These are phyloP conservation scores for Wickerhamiella brachini DNA, from an alignment of 805 yeast genomes.

Conservation along the genomic window DNA sequence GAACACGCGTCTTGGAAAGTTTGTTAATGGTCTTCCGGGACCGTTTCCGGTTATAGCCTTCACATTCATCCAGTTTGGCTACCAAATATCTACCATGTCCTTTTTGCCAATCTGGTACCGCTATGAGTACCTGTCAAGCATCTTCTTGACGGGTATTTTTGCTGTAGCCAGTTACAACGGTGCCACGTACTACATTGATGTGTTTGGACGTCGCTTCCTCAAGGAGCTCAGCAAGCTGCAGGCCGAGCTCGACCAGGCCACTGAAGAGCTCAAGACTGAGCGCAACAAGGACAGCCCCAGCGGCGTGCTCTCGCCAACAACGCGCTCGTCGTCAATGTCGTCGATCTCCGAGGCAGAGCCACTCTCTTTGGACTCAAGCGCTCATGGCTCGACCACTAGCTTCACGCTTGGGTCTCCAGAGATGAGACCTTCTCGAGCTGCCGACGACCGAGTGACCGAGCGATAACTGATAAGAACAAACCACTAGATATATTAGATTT, in stretches of 20 bases:
- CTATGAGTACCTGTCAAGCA: slow-evolving; percentile 49
- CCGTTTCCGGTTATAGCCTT: slow-evolving; percentile 80
- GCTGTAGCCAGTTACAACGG: slow-evolving; percentile 78
- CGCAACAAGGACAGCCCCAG: background rate
- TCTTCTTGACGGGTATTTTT: slow-evolving; percentile 61
- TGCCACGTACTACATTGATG: slow-evolving; percentile 86
- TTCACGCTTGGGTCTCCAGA: background rate
- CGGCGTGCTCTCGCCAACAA: background rate
- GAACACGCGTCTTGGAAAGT: slow-evolving; percentile 49
- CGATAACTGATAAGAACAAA: background rate
- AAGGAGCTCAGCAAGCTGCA: slow-evolving; percentile 66
- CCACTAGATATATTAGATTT: too few relatives aligned
- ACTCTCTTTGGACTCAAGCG: background rate
- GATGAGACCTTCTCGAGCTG: background rate
- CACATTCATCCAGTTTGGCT: slow-evolving; percentile 71
- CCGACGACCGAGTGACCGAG: background rate
- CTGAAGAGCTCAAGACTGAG: slow-evolving; percentile 17
- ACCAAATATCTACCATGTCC: slow-evolving; percentile 76
- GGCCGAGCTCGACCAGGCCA: slow-evolving; percentile 54
- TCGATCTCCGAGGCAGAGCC: background rate
- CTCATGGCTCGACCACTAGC: background rate
- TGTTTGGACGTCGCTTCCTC: slow-evolving; percentile 79
- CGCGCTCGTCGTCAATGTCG: background rate
- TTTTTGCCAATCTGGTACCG: slow-evolving; percentile 82
- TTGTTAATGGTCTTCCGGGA: slow-evolving; percentile 72